Evolutionary conservation across 1,139 yeast genomes (phyloP), one percentile per base, ranked within the genome.

Genomic region (Arxiozyma slooffiae): DNA sequence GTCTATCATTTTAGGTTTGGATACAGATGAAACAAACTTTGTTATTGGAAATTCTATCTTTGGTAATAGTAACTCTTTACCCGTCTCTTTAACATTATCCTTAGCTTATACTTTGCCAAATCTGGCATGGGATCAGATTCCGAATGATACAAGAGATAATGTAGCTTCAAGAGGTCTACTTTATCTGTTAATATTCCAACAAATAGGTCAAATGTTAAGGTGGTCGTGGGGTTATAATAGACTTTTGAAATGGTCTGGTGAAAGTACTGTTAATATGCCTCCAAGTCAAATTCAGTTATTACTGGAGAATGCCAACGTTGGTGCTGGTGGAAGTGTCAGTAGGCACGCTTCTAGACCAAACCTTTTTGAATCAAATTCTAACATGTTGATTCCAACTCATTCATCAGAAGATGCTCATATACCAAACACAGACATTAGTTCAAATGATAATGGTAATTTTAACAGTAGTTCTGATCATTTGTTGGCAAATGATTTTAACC

Each of bases 171-270:
- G 92, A 62, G 90, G 90, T 53, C 80, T 84, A 43, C 70, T 84
- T 53, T 84, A 84, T 66, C 69, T 84, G 50, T 70, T 84, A 55
- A 82, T 84, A 50, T 83, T 82, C 65, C 90, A 84, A 66, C 92
- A 84, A 64, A 75, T 84, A 67, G 90, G 90, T 20, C 90, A 83
- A 66, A 78, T 83, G 55, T 70, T 84, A 55, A 75, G 90, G 63
- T 84, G 92, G 90, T 80, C 87, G 26, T 83, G 90, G 89, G 92
- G 92, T 39, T 83, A 79, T 63, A 84, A 84, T 63, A 81, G 77
- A 41, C 70, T 84, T 55, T 70, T 84, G 64, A 74, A 79, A 54
- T 66, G 69, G 69, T 55, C 67, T 4, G 67, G 65, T 42, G 67
- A 79, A 47, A 59, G 58, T 44, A 57, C 57, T 21, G 57, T 56